Evolutionary conservation across 2,329 filamentous ascomycete species (phyloP).

Genomic region (Colletotrichum sp.): DNA sequence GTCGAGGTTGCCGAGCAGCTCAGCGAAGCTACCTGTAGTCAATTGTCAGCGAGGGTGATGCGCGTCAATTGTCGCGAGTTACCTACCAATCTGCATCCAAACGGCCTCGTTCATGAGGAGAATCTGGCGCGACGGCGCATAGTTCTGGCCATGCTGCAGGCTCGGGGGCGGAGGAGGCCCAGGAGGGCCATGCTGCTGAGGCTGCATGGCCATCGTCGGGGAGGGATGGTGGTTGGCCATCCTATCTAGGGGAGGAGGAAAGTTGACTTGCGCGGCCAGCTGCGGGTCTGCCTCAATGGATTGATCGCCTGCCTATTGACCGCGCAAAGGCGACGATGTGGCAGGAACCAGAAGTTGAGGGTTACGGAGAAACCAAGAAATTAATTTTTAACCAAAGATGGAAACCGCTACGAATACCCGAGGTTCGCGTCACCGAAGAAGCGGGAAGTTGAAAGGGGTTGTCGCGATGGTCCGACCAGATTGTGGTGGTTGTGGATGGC

Average conservation of each 20-base stretch:
- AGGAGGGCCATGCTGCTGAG: constrained; percentile 70
- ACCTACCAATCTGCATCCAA: constrained; percentile 91
- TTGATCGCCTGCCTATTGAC: constrained; percentile 22
- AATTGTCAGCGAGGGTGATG: constrained; percentile 30
- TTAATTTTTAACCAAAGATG: neutral
- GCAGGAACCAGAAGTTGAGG: neutral
- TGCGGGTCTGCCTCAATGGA: constrained; percentile 20
- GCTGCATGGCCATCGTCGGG: constrained; percentile 76
- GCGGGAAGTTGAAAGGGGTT: neutral
- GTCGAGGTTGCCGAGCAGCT: constrained; percentile 86
- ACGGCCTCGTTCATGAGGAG: constrained; percentile 82
- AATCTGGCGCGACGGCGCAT: constrained; percentile 75
- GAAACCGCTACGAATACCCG: neutral
- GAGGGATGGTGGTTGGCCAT: constrained; percentile 85
- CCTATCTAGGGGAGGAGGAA: constrained; percentile 25
- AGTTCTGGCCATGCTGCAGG: constrained; percentile 57
- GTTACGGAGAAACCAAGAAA: neutral
- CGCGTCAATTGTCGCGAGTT: neutral
- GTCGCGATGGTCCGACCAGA: constrained; percentile 8
- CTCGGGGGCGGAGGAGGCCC: constrained; percentile 63
- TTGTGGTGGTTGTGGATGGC: constrained; percentile 22
- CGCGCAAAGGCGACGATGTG: constrained; percentile 7
- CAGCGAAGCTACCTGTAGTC: constrained; percentile 76
- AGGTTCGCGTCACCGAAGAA: neutral
- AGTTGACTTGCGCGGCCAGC: constrained; percentile 12